Base-by-base conservation (phyloP, 2,329 filamentous ascomycete genomes). In the Monilinia fructicola region DNA sequence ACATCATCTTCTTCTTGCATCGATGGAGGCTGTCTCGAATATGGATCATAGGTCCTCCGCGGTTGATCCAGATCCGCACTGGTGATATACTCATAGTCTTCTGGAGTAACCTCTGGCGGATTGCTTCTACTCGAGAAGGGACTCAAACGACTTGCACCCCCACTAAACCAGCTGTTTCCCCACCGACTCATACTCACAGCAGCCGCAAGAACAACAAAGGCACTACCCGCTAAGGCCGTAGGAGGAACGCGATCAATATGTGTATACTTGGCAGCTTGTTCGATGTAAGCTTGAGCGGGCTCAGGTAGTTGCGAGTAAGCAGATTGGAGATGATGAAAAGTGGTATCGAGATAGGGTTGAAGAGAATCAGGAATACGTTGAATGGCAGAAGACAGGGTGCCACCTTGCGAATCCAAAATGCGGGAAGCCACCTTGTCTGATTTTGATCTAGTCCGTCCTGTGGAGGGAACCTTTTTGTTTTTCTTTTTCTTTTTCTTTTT, bases 11-110 rank as follows among this genome's bases (percentile, higher is more conserved):
- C 88, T 74, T 72, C 79, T 70, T 76, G 79, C 69, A 76, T 74
- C 2, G 77, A 75, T 6, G 76, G 73, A 23, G 76, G 78, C 70
- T 75, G 78, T 38, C 78, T 76, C 59, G 74, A 76, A 61, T 77
- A 77, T 38, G 80, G 77, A 67, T 81, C 79, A 69, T 83, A 81
- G n/a, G 78, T 73, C 76, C 74, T 76, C 68, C 75, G 77, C 35
- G 77, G 77, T 46, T 80, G 78, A 68, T 85, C 82, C 50, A 93
- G 77, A 73, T 93, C 90, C 73, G 91, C 86, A 38, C 88, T 87
- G n/a, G 90, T 92, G 75, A 93, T 93, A 80, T 94, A 93, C 76
- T 87, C 89, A 77, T 88, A 94, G 79, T 93, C 90, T 44, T 89
- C 85, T 71, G 92, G 89, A 72, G 86, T 90, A 68, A 93, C 87